Conservation (phyloP, 768 basidiomycete genomes). For the Xerocomus brunneocitrinus region DNA sequence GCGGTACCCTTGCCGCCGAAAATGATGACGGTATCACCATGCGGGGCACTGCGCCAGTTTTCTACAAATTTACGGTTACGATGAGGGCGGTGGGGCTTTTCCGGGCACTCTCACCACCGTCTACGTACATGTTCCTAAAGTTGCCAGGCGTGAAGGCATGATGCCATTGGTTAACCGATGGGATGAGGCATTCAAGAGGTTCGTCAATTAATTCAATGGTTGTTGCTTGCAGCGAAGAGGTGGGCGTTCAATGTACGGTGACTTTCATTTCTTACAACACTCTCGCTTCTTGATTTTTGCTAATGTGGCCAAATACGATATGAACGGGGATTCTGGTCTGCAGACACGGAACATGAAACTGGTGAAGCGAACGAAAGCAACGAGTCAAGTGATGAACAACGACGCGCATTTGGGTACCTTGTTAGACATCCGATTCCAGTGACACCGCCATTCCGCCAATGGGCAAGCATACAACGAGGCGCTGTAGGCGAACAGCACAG, state of each 20-base stretch:
- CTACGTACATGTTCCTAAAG: too few relatives aligned
- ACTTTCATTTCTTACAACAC: too few relatives aligned
- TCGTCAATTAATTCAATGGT: neutral
- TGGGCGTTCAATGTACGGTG: too few relatives aligned
- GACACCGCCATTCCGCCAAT: neutral
- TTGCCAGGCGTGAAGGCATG: too few relatives aligned
- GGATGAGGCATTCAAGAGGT: neutral
- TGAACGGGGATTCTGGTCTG: neutral
- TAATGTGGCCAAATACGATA: too few relatives aligned
- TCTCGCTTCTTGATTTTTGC: too few relatives aligned
- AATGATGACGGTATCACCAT: neutral
- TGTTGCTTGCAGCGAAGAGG: neutral
- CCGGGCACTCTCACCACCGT: too few relatives aligned
- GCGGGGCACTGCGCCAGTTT: neutral
- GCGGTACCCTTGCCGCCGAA: neutral
- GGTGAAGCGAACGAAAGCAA: neutral
- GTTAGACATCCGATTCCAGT: too few relatives aligned
- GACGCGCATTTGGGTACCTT: neutral
- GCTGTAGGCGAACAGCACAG: constrained; percentile 32
- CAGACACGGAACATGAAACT: neutral
- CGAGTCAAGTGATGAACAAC: neutral
- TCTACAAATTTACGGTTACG: neutral
- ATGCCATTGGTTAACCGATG: neutral
- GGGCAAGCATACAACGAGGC: too few relatives aligned
- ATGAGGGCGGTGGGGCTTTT: too few relatives aligned